Percentiles rank a stretch among this genome's conserved stretches.
These are phyloP conservation scores for Houttuynia cordata DNA, from an alignment of 164 flowering plant species.

Conservation along the genomic window DNA sequence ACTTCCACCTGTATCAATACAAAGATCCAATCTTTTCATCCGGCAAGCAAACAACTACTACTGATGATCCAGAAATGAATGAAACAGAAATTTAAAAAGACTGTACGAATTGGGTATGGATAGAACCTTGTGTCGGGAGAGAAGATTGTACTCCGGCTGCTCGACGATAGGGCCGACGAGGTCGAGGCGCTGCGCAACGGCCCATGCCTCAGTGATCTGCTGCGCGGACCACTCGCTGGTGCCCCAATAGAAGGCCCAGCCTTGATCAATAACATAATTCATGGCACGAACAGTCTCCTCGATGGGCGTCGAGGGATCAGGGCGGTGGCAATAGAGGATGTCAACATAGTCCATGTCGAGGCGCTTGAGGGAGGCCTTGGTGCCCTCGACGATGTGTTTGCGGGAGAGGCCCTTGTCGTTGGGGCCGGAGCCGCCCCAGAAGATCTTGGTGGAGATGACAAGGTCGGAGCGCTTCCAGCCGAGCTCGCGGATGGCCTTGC, in stretches of 20 bases:
- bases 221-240: slow-evolving; percentile 99
- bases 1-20: slow-evolving; percentile 13
- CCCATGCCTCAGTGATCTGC: slow-evolving; percentile 99
- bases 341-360: slow-evolving; percentile 96
- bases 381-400: slow-evolving; percentile 87
- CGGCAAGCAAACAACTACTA: neutral
- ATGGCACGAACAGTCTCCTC: slow-evolving; percentile 99
- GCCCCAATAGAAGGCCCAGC: slow-evolving; percentile 99
- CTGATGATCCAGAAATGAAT: neutral
- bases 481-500: slow-evolving; percentile 90
- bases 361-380: slow-evolving; percentile 73
- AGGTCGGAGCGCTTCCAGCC: slow-evolving; percentile 94
- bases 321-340: slow-evolving; percentile 79
- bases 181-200: slow-evolving; percentile 63
- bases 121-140: slow-evolving; percentile 75
- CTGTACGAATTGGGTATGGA: neutral
- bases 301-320: slow-evolving; percentile 70
- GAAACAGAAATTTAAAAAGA: neutral
- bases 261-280: slow-evolving; percentile 90
- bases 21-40: neutral
- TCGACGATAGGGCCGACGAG: slow-evolving; percentile 89
- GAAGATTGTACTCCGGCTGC: slow-evolving; percentile 93
- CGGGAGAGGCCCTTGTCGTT: slow-evolving; percentile 88
- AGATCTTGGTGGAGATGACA: slow-evolving; percentile 93
- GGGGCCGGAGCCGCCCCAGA: slow-evolving; percentile 95